Conservation (phyloP, 2,329 filamentous ascomycete species). For the Parafenestella ontariensis region DNA sequence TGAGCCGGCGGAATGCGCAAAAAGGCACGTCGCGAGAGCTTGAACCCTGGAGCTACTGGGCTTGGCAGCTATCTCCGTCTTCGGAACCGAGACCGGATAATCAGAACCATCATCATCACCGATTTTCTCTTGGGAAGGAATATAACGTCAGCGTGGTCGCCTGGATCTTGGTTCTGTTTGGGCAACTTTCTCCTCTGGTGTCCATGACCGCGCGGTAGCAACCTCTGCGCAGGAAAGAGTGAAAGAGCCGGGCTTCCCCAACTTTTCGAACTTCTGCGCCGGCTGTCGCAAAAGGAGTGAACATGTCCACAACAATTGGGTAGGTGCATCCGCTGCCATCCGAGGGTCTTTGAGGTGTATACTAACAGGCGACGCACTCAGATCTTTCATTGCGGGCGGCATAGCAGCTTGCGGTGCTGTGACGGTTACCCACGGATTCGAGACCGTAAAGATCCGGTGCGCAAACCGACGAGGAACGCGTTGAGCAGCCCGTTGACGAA, state of each 20-base stretch:
- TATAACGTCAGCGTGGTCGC: constrained; percentile 1
- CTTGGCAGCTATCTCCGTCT: constrained; percentile 9
- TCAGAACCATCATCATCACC: constrained; percentile 12
- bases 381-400: constrained; percentile 93
- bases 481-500: constrained; percentile 24
- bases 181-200: neutral
- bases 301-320: constrained; percentile 59
- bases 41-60: constrained; percentile 6
- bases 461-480: constrained; percentile 27
- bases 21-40: constrained; percentile 3
- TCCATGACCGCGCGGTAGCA: constrained; percentile 10
- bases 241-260: constrained; percentile 1
- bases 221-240: neutral
- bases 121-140: neutral
- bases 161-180: neutral
- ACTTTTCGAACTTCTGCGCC: constrained; percentile 1
- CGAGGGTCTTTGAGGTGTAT: neutral
- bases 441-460: constrained; percentile 97
- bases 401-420: constrained; percentile 97
- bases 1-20: constrained; percentile 22
- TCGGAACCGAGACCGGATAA: constrained; percentile 23
- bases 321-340: constrained; percentile 23
- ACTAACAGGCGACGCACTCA: constrained; percentile 32
- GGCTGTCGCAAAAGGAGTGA: constrained; percentile 19
- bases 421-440: constrained; percentile 96